Evolutionary conservation across 202 grass and related monocot species (phyloP).

Genomic region (Setaria viridis): DNA sequence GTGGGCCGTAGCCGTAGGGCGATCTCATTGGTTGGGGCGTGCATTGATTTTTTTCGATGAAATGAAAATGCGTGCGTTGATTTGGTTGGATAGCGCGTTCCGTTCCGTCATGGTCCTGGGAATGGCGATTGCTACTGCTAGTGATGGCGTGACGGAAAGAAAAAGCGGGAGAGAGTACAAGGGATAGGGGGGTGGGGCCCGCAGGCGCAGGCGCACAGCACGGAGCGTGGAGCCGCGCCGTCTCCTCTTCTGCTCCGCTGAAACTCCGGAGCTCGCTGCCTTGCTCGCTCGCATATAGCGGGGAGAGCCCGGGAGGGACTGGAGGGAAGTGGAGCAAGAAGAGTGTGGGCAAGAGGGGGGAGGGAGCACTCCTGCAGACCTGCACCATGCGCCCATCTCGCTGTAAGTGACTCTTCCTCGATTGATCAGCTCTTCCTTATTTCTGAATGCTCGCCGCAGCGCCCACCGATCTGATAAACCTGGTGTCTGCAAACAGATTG

Average conservation of each 20-base stretch:
- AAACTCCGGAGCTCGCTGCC: slow-evolving; percentile 23
- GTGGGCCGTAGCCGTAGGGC: not conserved
- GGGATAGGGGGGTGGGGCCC: not conserved
- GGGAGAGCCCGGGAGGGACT: not conserved
- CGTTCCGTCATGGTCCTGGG: slow-evolving; percentile 5
- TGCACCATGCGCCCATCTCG: slow-evolving; percentile 41
- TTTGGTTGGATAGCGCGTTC: slow-evolving; percentile 1
- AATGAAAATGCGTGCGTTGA: not conserved
- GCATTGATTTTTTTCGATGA: not conserved
- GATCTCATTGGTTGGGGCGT: slow-evolving; percentile 15
- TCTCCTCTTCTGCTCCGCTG: slow-evolving; percentile 11
- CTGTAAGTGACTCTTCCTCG: slow-evolving; percentile 27
- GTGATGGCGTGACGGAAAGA: slow-evolving; percentile 34
- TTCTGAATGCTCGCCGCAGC: not conserved
- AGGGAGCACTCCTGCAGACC: not conserved
- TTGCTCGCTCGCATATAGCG: not conserved
- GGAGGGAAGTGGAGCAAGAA: not conserved
- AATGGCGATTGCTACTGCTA: not conserved
- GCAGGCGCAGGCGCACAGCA: not conserved
- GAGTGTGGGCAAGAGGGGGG: not conserved
- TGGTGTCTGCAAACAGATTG: not conserved
- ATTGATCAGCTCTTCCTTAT: not conserved
- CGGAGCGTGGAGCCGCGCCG: slow-evolving; percentile 20
- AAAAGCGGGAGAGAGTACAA: slow-evolving; percentile 24
- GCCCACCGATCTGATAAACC: slow-evolving; percentile 30